These are phyloP conservation scores for Acephala macrosclerotiorum DNA, from an alignment of 2,329 filamentous ascomycete species.

Conservation along the genomic window DNA sequence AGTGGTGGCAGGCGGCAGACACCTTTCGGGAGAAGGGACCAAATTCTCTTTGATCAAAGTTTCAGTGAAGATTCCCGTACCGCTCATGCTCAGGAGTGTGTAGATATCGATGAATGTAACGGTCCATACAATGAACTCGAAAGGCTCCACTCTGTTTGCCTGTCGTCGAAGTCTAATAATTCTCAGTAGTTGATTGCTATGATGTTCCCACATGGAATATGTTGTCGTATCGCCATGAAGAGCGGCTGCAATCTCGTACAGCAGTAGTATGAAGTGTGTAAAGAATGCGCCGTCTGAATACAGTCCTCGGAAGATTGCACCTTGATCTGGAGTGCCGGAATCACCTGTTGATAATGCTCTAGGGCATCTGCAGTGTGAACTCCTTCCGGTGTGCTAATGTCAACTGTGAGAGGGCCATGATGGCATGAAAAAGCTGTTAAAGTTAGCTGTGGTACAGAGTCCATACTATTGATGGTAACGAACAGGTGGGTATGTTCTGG, in stretches of 20 bases:
- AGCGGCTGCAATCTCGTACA: conserved; percentile 13
- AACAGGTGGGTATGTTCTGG: conserved; percentile 54
- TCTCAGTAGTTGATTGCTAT: conserved; percentile 58
- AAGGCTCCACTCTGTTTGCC: conserved; percentile 52
- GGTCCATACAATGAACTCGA: conserved; percentile 60
- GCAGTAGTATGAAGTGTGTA: conserved; percentile 16
- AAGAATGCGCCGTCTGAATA: conserved; percentile 60
- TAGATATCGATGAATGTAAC: conserved; percentile 62
- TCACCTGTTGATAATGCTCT: conserved; percentile 61
- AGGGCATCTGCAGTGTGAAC: conserved; percentile 56
- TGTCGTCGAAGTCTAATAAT: conserved; percentile 56
- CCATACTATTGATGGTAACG: neutral
- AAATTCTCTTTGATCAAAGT: conserved; percentile 53
- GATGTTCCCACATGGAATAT: conserved; percentile 60
- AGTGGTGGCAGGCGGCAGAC: conserved; percentile 21
- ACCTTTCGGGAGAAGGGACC: conserved; percentile 48
- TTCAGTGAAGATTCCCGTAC: conserved; percentile 57
- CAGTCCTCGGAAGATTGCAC: conserved; percentile 54
- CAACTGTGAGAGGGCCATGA: conserved; percentile 63
- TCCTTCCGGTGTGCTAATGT: conserved; percentile 55
- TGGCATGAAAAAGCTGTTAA: conserved; percentile 56
- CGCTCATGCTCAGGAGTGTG: conserved; percentile 59
- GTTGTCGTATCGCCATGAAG: conserved; percentile 44
- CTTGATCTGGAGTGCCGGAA: conserved; percentile 54
- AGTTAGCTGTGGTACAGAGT: neutral